Evolutionary conservation across 305 asterid genomes (phyloP).

Genomic region (Vinca major): DNA sequence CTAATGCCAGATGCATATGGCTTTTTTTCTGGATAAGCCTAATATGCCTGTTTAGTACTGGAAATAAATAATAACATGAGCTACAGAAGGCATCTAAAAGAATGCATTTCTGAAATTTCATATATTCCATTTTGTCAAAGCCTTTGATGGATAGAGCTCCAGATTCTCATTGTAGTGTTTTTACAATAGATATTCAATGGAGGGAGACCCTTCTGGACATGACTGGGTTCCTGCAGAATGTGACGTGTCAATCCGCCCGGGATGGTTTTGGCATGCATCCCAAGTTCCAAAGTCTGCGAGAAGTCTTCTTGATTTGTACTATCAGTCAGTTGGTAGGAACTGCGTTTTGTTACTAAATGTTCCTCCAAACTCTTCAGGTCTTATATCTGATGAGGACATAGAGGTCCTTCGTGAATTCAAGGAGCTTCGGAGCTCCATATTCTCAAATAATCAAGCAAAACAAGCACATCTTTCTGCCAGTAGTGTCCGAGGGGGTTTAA

Average conservation of each 20-base stretch:
- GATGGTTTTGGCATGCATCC: constrained; percentile 95
- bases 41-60: neutral
- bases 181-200: constrained; percentile 45
- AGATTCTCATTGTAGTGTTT: neutral
- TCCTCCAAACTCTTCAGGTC: constrained; percentile 93
- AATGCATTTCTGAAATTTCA: neutral
- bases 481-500: constrained; percentile 47
- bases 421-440: constrained; percentile 46
- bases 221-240: constrained; percentile 95
- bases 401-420: constrained; percentile 67
- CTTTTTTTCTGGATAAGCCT: neutral
- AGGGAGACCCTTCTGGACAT: constrained; percentile 72
- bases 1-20: neutral
- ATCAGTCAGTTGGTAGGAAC: constrained; percentile 80
- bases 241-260: constrained; percentile 78
- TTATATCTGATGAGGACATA: constrained; percentile 68
- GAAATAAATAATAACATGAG: neutral
- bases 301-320: constrained; percentile 74
- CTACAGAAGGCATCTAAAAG: neutral
- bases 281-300: constrained; percentile 70
- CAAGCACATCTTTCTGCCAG: constrained; percentile 51
- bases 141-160: neutral
- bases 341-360: constrained; percentile 70
- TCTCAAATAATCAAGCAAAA: constrained; percentile 52
- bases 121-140: neutral